These are phyloP conservation scores for Coccomyxa subellipsoidea DNA, from an alignment of 163 green algal genomes.

Conservation along the genomic window DNA sequence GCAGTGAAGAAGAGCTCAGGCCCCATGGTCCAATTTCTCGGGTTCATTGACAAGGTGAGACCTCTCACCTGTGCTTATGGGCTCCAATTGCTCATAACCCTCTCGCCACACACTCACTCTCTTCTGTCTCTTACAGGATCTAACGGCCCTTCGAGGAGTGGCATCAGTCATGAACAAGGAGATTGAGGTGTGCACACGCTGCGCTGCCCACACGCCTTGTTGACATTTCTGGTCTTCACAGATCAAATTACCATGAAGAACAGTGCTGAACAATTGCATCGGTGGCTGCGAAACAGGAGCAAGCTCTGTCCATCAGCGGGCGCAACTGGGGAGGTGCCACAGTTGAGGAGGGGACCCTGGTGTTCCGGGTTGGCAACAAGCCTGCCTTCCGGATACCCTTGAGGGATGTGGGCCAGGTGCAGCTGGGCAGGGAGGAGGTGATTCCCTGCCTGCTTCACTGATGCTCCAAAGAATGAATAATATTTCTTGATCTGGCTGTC, in stretches of 20 bases:
- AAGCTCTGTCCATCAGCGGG: constrained; percentile 39
- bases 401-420: constrained; percentile 62
- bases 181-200: constrained; percentile 2
- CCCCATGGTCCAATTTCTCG: constrained; percentile 54
- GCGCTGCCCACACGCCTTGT: not conserved
- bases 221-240: too few species aligned
- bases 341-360: constrained; percentile 57
- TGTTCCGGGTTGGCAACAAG: constrained; percentile 65
- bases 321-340: constrained; percentile 73
- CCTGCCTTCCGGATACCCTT: constrained; percentile 71
- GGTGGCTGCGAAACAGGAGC: constrained; percentile 22
- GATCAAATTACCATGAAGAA: not conserved
- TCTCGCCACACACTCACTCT: not conserved
- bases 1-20: constrained; percentile 45
- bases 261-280: not conserved
- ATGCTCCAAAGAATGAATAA: too few species aligned
- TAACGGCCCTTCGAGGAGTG: constrained; percentile 5
- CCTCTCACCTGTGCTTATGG: not conserved
- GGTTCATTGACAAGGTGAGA: constrained; percentile 65
- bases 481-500: too few species aligned
- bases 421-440: constrained; percentile 19
- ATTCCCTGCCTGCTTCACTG: not conserved
- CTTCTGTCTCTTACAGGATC: not conserved
- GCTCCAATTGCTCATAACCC: too few species aligned
- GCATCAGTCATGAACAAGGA: constrained; percentile 14